These are phyloP conservation scores for Colletotrichum tropicale DNA, from an alignment of 2,329 filamentous ascomycete species.

Conservation along the genomic window DNA sequence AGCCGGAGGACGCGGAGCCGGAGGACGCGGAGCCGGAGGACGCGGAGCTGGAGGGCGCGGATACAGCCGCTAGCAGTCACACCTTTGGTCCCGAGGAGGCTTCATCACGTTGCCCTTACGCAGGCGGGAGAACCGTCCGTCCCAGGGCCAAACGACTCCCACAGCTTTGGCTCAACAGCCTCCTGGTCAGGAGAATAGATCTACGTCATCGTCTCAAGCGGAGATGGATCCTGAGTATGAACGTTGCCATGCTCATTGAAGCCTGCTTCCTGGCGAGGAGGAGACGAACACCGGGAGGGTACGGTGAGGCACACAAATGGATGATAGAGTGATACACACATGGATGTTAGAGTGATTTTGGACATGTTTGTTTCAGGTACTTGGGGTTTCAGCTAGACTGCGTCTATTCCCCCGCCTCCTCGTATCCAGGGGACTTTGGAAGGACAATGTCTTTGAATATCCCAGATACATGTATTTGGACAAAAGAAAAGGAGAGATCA, in stretches of 20 bases:
- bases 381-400: background rate
- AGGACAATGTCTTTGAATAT: background rate
- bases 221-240: background rate
- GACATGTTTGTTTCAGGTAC: background rate
- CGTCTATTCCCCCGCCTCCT: background rate
- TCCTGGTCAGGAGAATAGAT: rapidly evolving
- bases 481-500: background rate
- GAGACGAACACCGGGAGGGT: background rate
- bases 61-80: too few species aligned
- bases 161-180: background rate
- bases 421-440: background rate
- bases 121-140: background rate
- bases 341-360: background rate
- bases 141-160: background rate
- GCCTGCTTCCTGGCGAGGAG: background rate
- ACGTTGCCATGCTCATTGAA: rapidly evolving
- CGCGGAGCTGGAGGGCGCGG: too few species aligned
- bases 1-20: too few species aligned
- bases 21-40: too few species aligned
- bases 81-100: background rate
- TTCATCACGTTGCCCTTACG: background rate
- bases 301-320: background rate
- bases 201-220: background rate
- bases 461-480: background rate
- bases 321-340: background rate